These are phyloP conservation scores for Sanguinoderma infundibulare DNA, from an alignment of 1,284 basidiomycete genomes.

Conservation along the genomic window DNA sequence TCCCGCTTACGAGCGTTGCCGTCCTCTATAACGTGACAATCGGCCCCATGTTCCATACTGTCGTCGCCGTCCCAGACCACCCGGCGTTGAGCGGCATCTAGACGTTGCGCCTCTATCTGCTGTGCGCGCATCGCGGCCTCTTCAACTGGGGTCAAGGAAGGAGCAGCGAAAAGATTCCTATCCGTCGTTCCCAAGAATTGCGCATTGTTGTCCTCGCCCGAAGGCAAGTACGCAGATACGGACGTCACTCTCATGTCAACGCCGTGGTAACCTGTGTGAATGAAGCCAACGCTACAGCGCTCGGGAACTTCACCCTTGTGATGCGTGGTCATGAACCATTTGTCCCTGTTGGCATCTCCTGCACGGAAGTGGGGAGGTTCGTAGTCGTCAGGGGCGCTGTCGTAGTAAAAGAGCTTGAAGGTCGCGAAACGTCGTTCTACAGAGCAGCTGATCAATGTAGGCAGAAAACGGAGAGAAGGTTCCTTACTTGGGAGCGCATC, in stretches of 20 bases:
- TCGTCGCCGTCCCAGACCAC: conserved; percentile 52
- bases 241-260: conserved; percentile 73
- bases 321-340: conserved; percentile 80
- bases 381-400: conserved; percentile 74
- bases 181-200: conserved; percentile 57
- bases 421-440: conserved; percentile 78
- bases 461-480: background rate
- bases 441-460: background rate
- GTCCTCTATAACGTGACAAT: background rate
- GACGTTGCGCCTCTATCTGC: conserved; percentile 58
- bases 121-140: conserved; percentile 55
- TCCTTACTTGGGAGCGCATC: conserved; percentile 72
- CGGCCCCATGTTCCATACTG: background rate
- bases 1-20: background rate
- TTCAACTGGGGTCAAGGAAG: conserved; percentile 56
- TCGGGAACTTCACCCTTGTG: conserved; percentile 70
- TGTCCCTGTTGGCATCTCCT: conserved; percentile 69
- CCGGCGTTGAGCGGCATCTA: conserved; percentile 46
- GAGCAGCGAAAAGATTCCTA: conserved; percentile 35
- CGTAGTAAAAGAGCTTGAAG: conserved; percentile 83
- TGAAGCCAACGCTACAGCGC: conserved; percentile 64
- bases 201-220: conserved; percentile 61
- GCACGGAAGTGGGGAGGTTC: conserved; percentile 77
- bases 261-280: conserved; percentile 75
- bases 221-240: conserved; percentile 73